Conservation (phyloP, 2,329 filamentous ascomycete species). For the Blastomyces percursus region DNA sequence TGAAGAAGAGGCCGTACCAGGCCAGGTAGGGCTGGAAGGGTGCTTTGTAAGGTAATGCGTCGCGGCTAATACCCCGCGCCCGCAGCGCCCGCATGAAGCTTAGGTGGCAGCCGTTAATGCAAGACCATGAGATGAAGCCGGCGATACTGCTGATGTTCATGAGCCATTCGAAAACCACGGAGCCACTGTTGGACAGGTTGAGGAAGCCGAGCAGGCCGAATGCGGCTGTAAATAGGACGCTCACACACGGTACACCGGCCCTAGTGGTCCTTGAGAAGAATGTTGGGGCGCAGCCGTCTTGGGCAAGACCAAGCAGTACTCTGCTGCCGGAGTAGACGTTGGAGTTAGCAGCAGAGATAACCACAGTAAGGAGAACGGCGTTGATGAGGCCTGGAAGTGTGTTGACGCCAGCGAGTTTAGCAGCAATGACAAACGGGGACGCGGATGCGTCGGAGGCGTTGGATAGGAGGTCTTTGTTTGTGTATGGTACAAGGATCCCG, state of each 20-base stretch:
- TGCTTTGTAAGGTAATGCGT: conserved; percentile 50
- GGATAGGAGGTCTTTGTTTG: conserved; percentile 43
- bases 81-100: conserved; percentile 52
- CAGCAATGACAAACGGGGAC: conserved; percentile 36
- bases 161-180: conserved; percentile 44
- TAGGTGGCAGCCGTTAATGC: conserved; percentile 46
- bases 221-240: conserved; percentile 34
- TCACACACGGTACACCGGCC: conserved; percentile 35
- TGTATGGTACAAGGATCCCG: conserved; percentile 57
- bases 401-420: conserved; percentile 28
- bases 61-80: conserved; percentile 47
- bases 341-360: conserved; percentile 35
- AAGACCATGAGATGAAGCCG: conserved; percentile 29
- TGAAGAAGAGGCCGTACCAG: conserved; percentile 57
- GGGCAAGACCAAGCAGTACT: conserved; percentile 56
- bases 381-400: conserved; percentile 33
- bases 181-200: conserved; percentile 52
- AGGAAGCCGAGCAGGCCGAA: conserved; percentile 60
- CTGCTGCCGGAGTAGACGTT: conserved; percentile 45
- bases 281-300: conserved; percentile 35
- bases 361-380: conserved; percentile 33
- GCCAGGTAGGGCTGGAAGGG: conserved; percentile 54
- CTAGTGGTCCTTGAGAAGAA: conserved; percentile 34
- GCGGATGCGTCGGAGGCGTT: conserved; percentile 22
- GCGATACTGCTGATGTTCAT: conserved; percentile 27